Evolutionary conservation across 2,329 filamentous ascomycete genomes (phyloP), one percentile per base, ranked within the genome.

Genomic region (Diaporthe nobilis): DNA sequence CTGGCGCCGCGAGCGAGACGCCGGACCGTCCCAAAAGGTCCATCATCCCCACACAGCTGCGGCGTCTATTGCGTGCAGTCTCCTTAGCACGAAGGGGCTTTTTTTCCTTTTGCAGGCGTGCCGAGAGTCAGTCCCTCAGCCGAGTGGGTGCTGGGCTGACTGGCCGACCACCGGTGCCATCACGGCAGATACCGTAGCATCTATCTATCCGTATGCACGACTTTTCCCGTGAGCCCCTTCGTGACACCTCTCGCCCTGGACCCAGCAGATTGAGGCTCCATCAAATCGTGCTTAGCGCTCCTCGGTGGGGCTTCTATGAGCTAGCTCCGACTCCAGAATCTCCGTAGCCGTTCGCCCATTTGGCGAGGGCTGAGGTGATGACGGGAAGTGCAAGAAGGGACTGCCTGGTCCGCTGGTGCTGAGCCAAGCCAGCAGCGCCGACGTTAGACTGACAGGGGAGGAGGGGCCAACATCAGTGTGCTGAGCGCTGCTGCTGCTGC

Each of bases 181-280:
- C 63, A 55, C 65, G 65, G 65, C 34, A 70, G 47, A 70, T 70
- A 39, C 65, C 65, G 65, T 65, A 65, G 61, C 61, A 65, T 65
- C 60, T 47, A 65, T 65, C 61, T 49, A 65, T 37, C 49, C 49
- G 65, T 39, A 53, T 70, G 65, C 65, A 55, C 65, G 49, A 55
- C 49, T 37, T 25, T 34, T 34, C 70, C 31, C 49, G 20, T 13
- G 42, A 28, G 25, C 39, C 31, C 58, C 37, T 51, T 63, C 39
- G 34, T 53, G 15, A 39, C 71, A 34, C 65, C 71, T 17, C n/a
- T 47, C 31, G 17, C 34, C 28, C 44, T 37, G 47, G 9, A 34
- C 39, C 71, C 71, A 73, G 71, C 71, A 73, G 58, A 73, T 65
- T 73, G 71, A 63, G 55, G 42, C 58, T 42, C 71, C 71, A 73